Percentiles rank a stretch among this genome's conserved stretches.
Conservation (phyloP, 2,329 filamentous ascomycete species). For the Lecanicillium sp. region DNA sequence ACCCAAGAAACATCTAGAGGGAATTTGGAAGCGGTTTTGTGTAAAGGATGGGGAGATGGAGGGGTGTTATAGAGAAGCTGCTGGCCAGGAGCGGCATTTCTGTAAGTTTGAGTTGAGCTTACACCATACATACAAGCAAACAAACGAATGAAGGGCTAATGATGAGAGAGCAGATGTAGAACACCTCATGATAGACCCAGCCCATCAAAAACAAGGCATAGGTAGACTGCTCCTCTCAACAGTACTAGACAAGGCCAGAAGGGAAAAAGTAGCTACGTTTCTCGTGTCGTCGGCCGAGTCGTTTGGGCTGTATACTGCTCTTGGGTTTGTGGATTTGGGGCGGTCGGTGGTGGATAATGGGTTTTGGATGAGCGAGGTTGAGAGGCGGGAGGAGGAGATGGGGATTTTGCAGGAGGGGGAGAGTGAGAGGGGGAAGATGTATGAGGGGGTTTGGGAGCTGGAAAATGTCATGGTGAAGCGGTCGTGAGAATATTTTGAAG, state of each 20-base stretch:
- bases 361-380: slow-evolving; percentile 11
- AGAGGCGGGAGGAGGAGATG: slow-evolving; percentile 4
- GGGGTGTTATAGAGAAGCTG: slow-evolving; percentile 10
- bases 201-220: slow-evolving; percentile 13
- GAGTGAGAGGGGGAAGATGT: slow-evolving; percentile 9
- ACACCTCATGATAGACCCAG: slow-evolving; percentile 16
- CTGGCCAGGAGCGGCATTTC: slow-evolving; percentile 11
- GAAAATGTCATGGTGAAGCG: slow-evolving; percentile 12
- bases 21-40: slow-evolving; percentile 15
- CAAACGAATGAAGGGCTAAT: too few relatives aligned
- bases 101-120: slow-evolving; percentile 10
- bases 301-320: slow-evolving; percentile 11
- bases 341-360: slow-evolving; percentile 13
- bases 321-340: slow-evolving; percentile 13
- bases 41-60: slow-evolving; percentile 13
- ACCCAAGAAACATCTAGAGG: slow-evolving; percentile 12
- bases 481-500: too few relatives aligned
- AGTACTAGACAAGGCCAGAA: slow-evolving; percentile 9
- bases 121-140: too few relatives aligned
- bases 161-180: slow-evolving; percentile 10
- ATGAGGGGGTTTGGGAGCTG: slow-evolving; percentile 12
- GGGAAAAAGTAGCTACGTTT: slow-evolving; percentile 7
- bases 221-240: slow-evolving; percentile 10
- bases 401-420: slow-evolving; percentile 6
- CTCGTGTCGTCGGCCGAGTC: slow-evolving; percentile 15